These are phyloP conservation scores for Neocatenulostroma microsporum DNA, from an alignment of 2,329 filamentous ascomycete genomes.

Conservation along the genomic window DNA sequence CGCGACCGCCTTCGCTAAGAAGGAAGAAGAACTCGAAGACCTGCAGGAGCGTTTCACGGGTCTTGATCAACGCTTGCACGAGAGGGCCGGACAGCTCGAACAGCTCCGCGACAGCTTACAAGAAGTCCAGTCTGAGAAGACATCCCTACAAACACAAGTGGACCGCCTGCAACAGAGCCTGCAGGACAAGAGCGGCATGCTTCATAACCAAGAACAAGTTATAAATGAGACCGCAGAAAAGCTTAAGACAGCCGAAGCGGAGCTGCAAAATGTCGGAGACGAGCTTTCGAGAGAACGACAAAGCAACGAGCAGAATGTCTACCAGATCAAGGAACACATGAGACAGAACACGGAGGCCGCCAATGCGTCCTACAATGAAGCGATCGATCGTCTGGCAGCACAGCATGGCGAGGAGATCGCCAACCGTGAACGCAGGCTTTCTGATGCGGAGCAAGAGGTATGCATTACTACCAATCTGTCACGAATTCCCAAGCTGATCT, in stretches of 20 bases:
- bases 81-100: neutral
- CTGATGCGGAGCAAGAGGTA: constrained; percentile 6
- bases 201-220: no score
- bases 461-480: neutral
- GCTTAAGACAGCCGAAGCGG: constrained; percentile 7
- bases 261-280: neutral
- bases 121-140: constrained; percentile 16
- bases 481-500: neutral
- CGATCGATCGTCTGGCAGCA: constrained; percentile 7
- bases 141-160: neutral
- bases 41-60: constrained; percentile 10
- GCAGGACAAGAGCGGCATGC: neutral
- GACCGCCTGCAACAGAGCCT: constrained; percentile 3
- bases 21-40: constrained; percentile 33
- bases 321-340: constrained; percentile 3
- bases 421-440: constrained; percentile 3
- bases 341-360: constrained; percentile 7
- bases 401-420: constrained; percentile 10
- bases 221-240: no score
- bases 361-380: constrained; percentile 10
- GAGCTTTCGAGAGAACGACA: constrained; percentile 3
- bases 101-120: constrained; percentile 18
- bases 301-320: constrained; percentile 6
- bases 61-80: constrained; percentile 1
- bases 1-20: constrained; percentile 36